Conservation (phyloP, 2,329 filamentous ascomycete genomes). For the Aspergillus proliferans region DNA sequence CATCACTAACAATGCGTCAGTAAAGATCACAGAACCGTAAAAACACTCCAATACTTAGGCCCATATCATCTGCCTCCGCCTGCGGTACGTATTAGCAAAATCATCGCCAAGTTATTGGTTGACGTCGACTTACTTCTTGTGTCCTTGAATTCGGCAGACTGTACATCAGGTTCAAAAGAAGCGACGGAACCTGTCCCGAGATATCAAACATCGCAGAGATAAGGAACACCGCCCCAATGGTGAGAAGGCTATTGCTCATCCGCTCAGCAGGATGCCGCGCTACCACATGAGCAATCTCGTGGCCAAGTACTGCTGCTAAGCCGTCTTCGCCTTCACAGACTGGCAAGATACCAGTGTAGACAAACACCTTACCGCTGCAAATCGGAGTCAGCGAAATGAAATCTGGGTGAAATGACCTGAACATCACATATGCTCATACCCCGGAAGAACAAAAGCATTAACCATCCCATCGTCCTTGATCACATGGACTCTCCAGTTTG, state of each 20-base stretch:
- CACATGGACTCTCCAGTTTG: constrained; percentile 54
- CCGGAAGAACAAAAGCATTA: constrained; percentile 60
- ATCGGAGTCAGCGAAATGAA: constrained; percentile 2
- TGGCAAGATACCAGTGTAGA: constrained; percentile 56
- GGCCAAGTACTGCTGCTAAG: constrained; percentile 55
- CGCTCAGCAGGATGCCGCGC: constrained; percentile 52
- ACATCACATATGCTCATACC: constrained; percentile 27
- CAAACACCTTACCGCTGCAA: constrained; percentile 55
- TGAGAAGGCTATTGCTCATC: constrained; percentile 41
- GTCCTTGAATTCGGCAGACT: constrained; percentile 50
- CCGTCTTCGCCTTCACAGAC: constrained; percentile 53
- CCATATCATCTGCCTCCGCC: constrained; percentile 58
- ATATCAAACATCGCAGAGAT: constrained; percentile 34
- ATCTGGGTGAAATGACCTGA: neutral
- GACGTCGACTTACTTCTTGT: constrained; percentile 44
- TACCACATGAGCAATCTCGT: constrained; percentile 61
- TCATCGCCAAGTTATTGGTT: neutral
- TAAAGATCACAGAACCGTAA: neutral
- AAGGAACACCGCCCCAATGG: constrained; percentile 22
- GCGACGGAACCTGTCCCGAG: constrained; percentile 31
- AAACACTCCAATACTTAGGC: constrained; percentile 35
- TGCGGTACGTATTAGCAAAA: constrained; percentile 13
- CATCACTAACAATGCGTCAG: constrained; percentile 43
- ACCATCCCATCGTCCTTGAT: constrained; percentile 44
- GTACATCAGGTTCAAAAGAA: constrained; percentile 46